phyloP scores from a whole-genome alignment of 2,329 filamentous ascomycete species.

The Ascochyta pisi region DNA sequence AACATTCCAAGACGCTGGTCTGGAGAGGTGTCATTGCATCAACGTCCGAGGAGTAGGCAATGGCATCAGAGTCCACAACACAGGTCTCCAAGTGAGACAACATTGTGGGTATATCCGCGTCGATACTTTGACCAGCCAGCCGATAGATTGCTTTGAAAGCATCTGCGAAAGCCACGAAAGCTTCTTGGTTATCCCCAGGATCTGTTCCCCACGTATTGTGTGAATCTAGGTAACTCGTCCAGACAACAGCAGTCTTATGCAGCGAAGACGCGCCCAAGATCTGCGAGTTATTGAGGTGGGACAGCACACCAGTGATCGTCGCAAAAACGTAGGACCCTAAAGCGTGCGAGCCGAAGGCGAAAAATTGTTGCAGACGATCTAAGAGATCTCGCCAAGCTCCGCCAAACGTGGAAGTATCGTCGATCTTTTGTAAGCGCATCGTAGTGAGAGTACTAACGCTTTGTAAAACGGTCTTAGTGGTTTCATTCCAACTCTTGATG shows the following conservation, averaged over 20 bases:
- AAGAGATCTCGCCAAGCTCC: conserved; percentile 79
- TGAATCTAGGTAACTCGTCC: conserved; percentile 44
- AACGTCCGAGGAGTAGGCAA: conserved; percentile 73
- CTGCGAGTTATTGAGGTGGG: conserved; percentile 32
- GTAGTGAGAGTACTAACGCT: conserved; percentile 65
- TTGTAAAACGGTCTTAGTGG: conserved; percentile 48
- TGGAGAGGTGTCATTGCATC: conserved; percentile 78
- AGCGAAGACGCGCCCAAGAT: conserved; percentile 34
- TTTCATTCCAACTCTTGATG: conserved; percentile 48
- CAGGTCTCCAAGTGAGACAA: conserved; percentile 74
- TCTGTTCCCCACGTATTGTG: conserved; percentile 28
- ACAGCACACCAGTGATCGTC: conserved; percentile 50
- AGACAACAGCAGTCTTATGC: conserved; percentile 43
- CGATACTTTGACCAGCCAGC: conserved; percentile 70
- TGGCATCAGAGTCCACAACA: conserved; percentile 72
- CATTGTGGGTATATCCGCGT: conserved; percentile 68
- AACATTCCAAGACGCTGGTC: conserved; percentile 69
- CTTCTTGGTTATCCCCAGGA: conserved; percentile 70
- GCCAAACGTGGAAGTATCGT: conserved; percentile 70
- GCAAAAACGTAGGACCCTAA: conserved; percentile 53
- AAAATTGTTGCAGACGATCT: conserved; percentile 66
- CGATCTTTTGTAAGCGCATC: conserved; percentile 77
- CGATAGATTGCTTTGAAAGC: conserved; percentile 79
- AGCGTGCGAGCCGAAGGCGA: conserved; percentile 49
- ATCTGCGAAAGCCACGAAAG: conserved; percentile 82